phyloP scores from a whole-genome alignment of 2,329 filamentous ascomycete species.

The Onygenales sp. region DNA sequence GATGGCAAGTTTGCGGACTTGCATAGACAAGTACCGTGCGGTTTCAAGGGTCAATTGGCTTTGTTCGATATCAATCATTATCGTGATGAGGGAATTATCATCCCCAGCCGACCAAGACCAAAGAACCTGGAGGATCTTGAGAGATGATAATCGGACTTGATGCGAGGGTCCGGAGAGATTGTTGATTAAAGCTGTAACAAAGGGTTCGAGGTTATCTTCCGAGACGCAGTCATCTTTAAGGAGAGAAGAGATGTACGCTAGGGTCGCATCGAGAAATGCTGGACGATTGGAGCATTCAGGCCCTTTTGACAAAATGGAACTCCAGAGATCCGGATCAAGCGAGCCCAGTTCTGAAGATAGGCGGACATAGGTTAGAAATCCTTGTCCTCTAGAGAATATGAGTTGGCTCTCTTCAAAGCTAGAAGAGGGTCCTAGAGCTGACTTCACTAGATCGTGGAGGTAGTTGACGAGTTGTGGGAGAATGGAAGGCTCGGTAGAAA shows the following conservation, averaged over 20 bases:
- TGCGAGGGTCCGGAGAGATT: slow-evolving; percentile 71
- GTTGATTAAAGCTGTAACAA: slow-evolving; percentile 56
- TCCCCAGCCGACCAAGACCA: slow-evolving; percentile 40
- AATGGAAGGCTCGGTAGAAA: slow-evolving; percentile 52
- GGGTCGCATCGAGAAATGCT: slow-evolving; percentile 56
- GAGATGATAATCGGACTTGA: slow-evolving; percentile 59
- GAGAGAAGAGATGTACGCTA: slow-evolving; percentile 37
- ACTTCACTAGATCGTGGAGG: slow-evolving; percentile 55
- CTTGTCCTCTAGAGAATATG: slow-evolving; percentile 65
- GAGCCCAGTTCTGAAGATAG: slow-evolving; percentile 52
- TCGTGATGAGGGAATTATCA: slow-evolving; percentile 33
- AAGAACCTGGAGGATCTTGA: slow-evolving; percentile 61
- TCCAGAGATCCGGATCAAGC: slow-evolving; percentile 53
- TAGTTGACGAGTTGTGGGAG: slow-evolving; percentile 57
- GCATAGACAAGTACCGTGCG: slow-evolving; percentile 69
- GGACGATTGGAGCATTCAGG: slow-evolving; percentile 55
- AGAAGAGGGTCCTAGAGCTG: slow-evolving; percentile 53
- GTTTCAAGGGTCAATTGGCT: slow-evolving; percentile 69
- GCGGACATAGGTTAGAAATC: slow-evolving; percentile 62
- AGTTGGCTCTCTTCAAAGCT: slow-evolving; percentile 52
- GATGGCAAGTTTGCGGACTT: slow-evolving; percentile 66
- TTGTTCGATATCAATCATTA: slow-evolving; percentile 72
- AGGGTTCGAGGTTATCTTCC: slow-evolving; percentile 49
- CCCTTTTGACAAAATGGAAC: slow-evolving; percentile 56
- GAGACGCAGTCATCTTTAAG: slow-evolving; percentile 26